phyloP scores from a whole-genome alignment of 1,284 basidiomycete species.

The Leucoagaricus sp. region DNA sequence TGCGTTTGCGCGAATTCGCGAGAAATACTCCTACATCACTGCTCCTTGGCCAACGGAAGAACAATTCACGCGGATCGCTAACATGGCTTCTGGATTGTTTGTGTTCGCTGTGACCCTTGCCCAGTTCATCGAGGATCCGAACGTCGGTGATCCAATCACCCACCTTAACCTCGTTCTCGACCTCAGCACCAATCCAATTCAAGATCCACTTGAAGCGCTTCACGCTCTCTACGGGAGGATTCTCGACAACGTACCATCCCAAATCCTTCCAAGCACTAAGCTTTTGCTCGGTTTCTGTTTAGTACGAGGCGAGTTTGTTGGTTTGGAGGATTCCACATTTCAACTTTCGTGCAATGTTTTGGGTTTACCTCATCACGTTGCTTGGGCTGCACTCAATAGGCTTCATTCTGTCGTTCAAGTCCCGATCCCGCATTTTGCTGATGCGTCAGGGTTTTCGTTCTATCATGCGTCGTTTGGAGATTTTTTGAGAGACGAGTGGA shows the following conservation, averaged over 20 bases:
- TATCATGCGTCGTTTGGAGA: constrained; percentile 9
- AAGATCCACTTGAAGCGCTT: background rate
- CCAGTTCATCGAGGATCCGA: background rate
- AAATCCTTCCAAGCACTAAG: background rate
- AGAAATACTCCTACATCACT: background rate
- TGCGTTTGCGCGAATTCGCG: background rate
- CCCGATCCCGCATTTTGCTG: background rate
- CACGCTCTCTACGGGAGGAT: background rate
- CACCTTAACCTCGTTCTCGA: background rate
- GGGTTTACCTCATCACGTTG: background rate
- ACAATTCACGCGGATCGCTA: background rate
- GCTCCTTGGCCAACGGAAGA: background rate
- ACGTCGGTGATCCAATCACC: background rate
- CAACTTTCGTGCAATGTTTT: background rate
- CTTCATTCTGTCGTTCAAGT: constrained; percentile 1
- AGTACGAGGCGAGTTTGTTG: background rate
- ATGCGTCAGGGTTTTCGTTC: background rate
- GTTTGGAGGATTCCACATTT: background rate
- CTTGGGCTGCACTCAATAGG: background rate
- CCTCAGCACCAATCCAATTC: background rate
- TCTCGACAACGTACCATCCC: background rate
- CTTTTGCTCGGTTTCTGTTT: background rate
- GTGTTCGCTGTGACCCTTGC: constrained; percentile 1
- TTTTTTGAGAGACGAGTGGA: background rate
- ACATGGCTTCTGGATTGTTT: background rate